A percentile compares a stretch with the other conserved stretches of the same genome.
These are phyloP conservation scores for Phytophthora lateralis DNA, from an alignment of 352 stramenopile species.

Conservation along the genomic window DNA sequence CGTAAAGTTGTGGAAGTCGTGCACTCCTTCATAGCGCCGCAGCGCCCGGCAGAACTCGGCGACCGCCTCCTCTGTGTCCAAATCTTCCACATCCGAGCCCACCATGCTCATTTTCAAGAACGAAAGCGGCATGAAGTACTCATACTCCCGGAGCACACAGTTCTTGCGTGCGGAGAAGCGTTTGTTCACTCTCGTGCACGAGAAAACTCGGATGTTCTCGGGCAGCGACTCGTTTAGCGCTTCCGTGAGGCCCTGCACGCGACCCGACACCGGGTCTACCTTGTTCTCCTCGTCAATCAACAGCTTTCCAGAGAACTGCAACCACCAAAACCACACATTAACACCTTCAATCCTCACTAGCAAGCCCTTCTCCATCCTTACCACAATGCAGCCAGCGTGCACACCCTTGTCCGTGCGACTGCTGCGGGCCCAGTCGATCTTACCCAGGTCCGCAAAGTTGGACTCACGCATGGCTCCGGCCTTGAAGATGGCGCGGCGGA, in stretches of 20 bases:
- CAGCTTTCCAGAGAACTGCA: conserved; percentile 88
- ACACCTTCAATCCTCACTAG: neutral
- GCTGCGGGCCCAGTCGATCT: conserved; percentile 91
- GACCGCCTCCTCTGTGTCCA: conserved; percentile 49
- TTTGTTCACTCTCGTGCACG: conserved; percentile 88
- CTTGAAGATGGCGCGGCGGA: conserved; percentile 80
- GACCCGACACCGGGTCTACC: conserved; percentile 60
- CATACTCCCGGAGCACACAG: conserved; percentile 89
- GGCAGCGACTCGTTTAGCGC: conserved; percentile 83
- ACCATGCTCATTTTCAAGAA: conserved; percentile 64
- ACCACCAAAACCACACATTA: neutral
- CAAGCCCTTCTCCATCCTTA: conserved; percentile 29
- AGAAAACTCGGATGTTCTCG: conserved; percentile 86
- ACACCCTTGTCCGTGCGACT: conserved; percentile 93
- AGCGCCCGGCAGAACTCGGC: conserved; percentile 57
- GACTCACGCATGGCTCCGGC: conserved; percentile 86
- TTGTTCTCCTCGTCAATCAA: conserved; percentile 78
- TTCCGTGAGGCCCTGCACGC: conserved; percentile 62
- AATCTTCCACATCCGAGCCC: conserved; percentile 15
- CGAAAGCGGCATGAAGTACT: conserved; percentile 90
- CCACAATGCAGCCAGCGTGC: conserved; percentile 89
- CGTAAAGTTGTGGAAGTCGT: conserved; percentile 93
- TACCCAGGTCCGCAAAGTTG: conserved; percentile 87
- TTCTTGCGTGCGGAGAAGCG: conserved; percentile 89
- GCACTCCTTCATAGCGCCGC: conserved; percentile 80